Base-by-base conservation (phyloP, 2,329 filamentous ascomycete species). In the Shiraia sp. region DNA sequence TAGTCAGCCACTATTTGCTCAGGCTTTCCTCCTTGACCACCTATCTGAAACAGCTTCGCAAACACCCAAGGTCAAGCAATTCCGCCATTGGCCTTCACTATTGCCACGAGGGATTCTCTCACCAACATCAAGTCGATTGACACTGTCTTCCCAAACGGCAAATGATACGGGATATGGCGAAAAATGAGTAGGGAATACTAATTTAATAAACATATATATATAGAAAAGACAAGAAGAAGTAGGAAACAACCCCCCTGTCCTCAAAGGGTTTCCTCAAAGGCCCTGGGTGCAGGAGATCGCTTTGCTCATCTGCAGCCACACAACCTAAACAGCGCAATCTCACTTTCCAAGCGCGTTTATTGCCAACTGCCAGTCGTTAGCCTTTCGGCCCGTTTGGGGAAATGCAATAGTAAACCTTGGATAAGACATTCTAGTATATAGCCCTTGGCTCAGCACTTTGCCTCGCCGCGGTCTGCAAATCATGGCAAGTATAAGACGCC, bases 401-500 rank as follows among this genome's bases (percentile, higher is more conserved):
- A 36, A 34, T 32, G 28, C 16, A 25, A 25, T 19, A 26, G 23
- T 22, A 17, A 22, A n/a, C 24, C n/a, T 25, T 43, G 27, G n/a
- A 32, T 14, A 24, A 28, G 25, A 10, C 9, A 36, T 19, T 14
- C 26, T 27, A 22, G 19, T 22, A 22, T 22, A 22, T 22, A 22
- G 19, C 4, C 19, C 19, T 22, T 22, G 19, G 19, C 19, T 22
- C 19, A 22, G 19, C 19, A 22, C 19, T 22, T 22, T 22, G 19
- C 19, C 19, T 22, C 4, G 12, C 9, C 14, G 28, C 28, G 17
- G 31, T 30, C 15, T 35, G 33, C 22, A 35, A 27, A 40, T 44
- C 37, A 60, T 63, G 60, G 55, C 60, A 26, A 49, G 51, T 39
- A 58, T 48, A 28, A 51, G 55, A 43, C 48, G 45, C 34, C 53